Conservation (phyloP, 495 filamentous ascomycete species). For the Echria macrotheca region DNA sequence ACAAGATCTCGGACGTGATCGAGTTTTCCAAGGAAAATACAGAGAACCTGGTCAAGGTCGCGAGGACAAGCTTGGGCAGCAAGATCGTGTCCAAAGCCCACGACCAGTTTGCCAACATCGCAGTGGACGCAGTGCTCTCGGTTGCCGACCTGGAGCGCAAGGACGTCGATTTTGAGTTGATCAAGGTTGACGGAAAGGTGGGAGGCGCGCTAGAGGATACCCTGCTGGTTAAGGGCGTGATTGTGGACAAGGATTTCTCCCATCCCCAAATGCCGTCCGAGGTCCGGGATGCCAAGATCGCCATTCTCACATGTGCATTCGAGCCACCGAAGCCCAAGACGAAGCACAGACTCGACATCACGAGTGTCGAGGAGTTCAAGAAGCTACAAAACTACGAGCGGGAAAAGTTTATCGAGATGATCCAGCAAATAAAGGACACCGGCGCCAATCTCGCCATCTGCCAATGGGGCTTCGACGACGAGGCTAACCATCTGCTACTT, state of each 20-base stretch:
- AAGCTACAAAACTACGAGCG: slow-evolving; percentile 91
- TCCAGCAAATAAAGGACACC: slow-evolving; percentile 93
- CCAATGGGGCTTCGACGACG: slow-evolving; percentile 99
- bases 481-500: slow-evolving; percentile 93
- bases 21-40: slow-evolving; percentile 73
- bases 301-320: slow-evolving; percentile 96
- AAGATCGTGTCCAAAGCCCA: slow-evolving; percentile 99
- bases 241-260: slow-evolving; percentile 99
- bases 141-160: slow-evolving; percentile 94
- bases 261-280: slow-evolving; percentile 98
- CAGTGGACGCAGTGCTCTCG: slow-evolving; percentile 91
- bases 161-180: slow-evolving; percentile 98
- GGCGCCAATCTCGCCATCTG: slow-evolving; percentile 97
- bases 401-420: slow-evolving; percentile 97
- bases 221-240: slow-evolving; percentile 91
- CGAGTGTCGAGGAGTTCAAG: slow-evolving; percentile 95
- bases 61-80: slow-evolving; percentile 92
- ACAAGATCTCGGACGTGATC: slow-evolving; percentile 87
- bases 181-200: slow-evolving; percentile 99
- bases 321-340: slow-evolving; percentile 99
- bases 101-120: slow-evolving; percentile 96
- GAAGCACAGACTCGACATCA: slow-evolving; percentile 99
- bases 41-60: slow-evolving; percentile 83
- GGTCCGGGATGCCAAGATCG: slow-evolving; percentile 90
- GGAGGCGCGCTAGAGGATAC: slow-evolving; percentile 94